phyloP scores from a whole-genome alignment of 371 early-diverging fungal species.

The Saksenaea vasiformis region DNA sequence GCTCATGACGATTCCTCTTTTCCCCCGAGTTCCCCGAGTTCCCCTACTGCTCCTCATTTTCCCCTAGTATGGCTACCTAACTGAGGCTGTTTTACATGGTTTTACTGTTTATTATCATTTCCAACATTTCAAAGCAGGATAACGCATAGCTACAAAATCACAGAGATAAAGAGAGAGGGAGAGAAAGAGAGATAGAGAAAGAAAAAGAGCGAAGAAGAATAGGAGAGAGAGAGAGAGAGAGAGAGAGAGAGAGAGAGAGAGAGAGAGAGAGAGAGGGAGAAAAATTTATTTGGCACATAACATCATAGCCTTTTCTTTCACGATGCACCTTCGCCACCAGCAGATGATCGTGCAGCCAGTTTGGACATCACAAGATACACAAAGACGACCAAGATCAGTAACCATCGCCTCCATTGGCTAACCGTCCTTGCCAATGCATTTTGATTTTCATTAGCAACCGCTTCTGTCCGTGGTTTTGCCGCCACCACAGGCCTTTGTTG shows the following conservation, averaged over 20 bases:
- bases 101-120: neutral
- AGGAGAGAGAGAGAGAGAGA: slow-evolving; percentile 5
- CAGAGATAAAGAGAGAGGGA: slow-evolving; percentile 3
- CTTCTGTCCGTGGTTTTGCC: neutral
- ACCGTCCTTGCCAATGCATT: slow-evolving; percentile 28
- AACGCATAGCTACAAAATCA: neutral
- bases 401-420: slow-evolving; percentile 59
- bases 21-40: neutral
- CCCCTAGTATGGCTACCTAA: neutral
- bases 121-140: neutral
- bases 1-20: too few relatives aligned
- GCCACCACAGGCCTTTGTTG: neutral
- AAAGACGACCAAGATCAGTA: slow-evolving; percentile 56
- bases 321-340: neutral
- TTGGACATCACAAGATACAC: slow-evolving; percentile 52
- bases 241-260: slow-evolving; percentile 3
- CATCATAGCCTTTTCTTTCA: neutral
- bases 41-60: neutral
- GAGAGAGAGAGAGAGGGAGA: neutral
- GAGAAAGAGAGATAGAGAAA: slow-evolving; percentile 4
- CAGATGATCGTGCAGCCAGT: slow-evolving; percentile 39
- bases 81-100: slow-evolving; percentile 1
- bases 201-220: neutral
- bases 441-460: slow-evolving; percentile 16
- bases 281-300: neutral